Percentiles rank a stretch among this genome's conserved stretches.
Conservation (phyloP, 345 rosid species). For the Noccaea bulbosa region DNA sequence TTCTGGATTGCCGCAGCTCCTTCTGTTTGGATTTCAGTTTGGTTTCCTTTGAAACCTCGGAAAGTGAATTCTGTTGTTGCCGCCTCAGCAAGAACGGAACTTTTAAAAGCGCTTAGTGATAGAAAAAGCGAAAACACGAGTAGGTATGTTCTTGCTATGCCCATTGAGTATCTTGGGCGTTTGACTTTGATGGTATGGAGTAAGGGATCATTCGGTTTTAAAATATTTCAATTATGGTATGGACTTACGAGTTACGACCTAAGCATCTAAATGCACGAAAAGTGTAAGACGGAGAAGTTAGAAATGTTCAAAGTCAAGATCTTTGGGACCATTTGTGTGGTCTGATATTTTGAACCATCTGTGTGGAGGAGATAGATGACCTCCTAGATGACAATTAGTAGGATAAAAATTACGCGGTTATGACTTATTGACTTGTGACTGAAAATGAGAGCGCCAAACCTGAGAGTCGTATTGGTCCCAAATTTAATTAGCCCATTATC, state of each 20-base stretch:
- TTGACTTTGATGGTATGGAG: conserved; percentile 11
- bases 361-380: conserved; percentile 39
- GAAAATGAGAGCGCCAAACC: neutral
- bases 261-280: neutral
- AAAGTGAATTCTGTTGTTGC: conserved; percentile 39
- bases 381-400: neutral
- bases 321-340: conserved; percentile 28
- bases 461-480: neutral
- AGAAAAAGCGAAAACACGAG: conserved; percentile 32
- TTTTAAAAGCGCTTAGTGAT: conserved; percentile 13
- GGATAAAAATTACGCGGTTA: neutral
- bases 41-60: conserved; percentile 38
- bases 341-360: neutral
- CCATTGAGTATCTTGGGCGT: conserved; percentile 24
- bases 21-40: conserved; percentile 30
- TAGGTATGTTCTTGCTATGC: conserved; percentile 4
- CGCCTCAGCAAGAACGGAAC: neutral
- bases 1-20: conserved; percentile 20
- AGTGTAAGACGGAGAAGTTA: neutral
- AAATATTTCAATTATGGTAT: neutral
- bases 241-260: conserved; percentile 3
- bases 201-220: conserved; percentile 15
- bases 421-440: conserved; percentile 12
- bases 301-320: conserved; percentile 41
- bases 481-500: conserved; percentile 7